Evolutionary conservation across 2,329 filamentous ascomycete genomes (phyloP).

Genomic region (Scleromitrula shiraiana): DNA sequence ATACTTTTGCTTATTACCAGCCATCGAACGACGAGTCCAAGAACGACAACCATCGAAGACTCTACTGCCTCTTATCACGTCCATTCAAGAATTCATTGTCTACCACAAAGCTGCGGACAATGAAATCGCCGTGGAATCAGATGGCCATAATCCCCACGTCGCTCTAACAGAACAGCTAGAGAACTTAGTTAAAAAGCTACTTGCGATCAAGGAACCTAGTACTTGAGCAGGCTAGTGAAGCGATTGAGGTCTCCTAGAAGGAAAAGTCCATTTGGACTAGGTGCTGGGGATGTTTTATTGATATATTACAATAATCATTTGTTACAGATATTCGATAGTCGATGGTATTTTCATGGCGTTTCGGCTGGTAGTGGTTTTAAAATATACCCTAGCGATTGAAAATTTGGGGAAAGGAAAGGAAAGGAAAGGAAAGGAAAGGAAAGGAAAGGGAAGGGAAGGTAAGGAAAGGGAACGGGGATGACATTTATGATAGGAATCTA

Average conservation of each 20-base stretch:
- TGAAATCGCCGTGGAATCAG: slow-evolving; percentile 34
- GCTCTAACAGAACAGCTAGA: slow-evolving; percentile 35
- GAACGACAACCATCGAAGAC: slow-evolving; percentile 37
- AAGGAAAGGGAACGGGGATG: background rate
- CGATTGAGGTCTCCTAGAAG: too few species aligned
- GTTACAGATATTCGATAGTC: slow-evolving; percentile 2
- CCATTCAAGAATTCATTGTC: slow-evolving; percentile 53
- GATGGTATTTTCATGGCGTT: slow-evolving; percentile 6
- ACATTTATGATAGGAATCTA: background rate
- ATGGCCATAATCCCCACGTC: slow-evolving; percentile 36
- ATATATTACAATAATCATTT: slow-evolving; percentile 1
- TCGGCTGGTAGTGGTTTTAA: background rate
- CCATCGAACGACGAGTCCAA: slow-evolving; percentile 36
- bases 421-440: background rate
- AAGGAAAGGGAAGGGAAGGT: background rate
- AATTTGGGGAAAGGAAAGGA: background rate
- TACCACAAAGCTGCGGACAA: slow-evolving; percentile 53
- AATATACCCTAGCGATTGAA: slow-evolving; percentile 8
- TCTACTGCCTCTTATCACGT: slow-evolving; percentile 43
- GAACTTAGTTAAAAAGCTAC: slow-evolving; percentile 19
- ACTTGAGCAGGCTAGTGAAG: background rate
- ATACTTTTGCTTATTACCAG: slow-evolving; percentile 59
- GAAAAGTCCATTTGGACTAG: too few species aligned
- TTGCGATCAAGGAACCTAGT: slow-evolving; percentile 1
- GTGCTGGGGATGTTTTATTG: background rate